These are phyloP conservation scores for Xanthoconium separans DNA, from an alignment of 1,284 basidiomycete genomes.

Conservation along the genomic window DNA sequence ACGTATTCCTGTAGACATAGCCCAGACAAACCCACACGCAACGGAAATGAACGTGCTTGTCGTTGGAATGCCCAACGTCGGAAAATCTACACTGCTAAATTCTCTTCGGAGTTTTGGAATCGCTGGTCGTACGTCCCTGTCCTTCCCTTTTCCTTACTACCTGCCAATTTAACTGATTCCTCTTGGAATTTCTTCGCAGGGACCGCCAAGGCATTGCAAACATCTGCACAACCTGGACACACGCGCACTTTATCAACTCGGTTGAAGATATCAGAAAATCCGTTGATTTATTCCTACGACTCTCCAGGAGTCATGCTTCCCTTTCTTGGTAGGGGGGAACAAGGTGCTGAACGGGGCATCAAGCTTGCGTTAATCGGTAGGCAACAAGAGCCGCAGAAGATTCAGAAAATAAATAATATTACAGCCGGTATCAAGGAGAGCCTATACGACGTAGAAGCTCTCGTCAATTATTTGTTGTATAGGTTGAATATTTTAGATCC, in stretches of 20 bases:
- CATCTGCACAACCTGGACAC: constrained; percentile 86
- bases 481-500: constrained; percentile 79
- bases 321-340: constrained; percentile 83
- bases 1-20: constrained; percentile 51
- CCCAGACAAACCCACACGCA: constrained; percentile 62
- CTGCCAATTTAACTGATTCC: background rate
- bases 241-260: constrained; percentile 84
- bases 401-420: constrained; percentile 3
- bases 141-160: background rate
- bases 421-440: constrained; percentile 94
- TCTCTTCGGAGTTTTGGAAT: constrained; percentile 89
- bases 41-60: constrained; percentile 85
- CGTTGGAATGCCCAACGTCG: constrained; percentile 98
- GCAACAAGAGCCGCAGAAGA: constrained; percentile 14
- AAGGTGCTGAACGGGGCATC: constrained; percentile 87
- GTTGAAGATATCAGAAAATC: constrained; percentile 76
- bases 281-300: constrained; percentile 91
- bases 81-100: constrained; percentile 94
- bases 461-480: constrained; percentile 89
- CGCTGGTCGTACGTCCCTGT: constrained; percentile 63
- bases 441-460: constrained; percentile 81
- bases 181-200: constrained; percentile 29
- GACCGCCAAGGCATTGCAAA: constrained; percentile 85
- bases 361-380: constrained; percentile 92
- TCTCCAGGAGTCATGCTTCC: constrained; percentile 97